phyloP scores from a whole-genome alignment of 1,284 basidiomycete genomes.

The Fomitopsis pinicola region DNA sequence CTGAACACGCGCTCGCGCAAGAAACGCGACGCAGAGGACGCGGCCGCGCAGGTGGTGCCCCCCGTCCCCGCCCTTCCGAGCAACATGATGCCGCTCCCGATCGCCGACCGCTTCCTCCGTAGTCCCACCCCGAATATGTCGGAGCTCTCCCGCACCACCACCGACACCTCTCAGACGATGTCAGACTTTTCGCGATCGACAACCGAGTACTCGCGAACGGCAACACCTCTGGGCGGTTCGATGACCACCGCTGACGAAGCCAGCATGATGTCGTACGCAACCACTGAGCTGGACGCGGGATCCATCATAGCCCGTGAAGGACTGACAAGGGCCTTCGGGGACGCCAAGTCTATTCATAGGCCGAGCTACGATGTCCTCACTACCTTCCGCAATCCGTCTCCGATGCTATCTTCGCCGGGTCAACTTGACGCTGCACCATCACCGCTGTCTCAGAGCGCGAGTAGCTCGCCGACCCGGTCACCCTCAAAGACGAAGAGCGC shows the following conservation, averaged over 20 bases:
- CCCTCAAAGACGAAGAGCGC: slow-evolving; percentile 15
- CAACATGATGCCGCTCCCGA: slow-evolving; percentile 36
- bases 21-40: slow-evolving; percentile 20
- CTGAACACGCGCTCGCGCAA: slow-evolving; percentile 28
- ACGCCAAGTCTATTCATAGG: slow-evolving; percentile 26
- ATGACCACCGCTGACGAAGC: neutral
- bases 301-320: slow-evolving; percentile 12
- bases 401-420: slow-evolving; percentile 7
- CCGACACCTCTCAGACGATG: neutral
- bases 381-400: slow-evolving; percentile 18
- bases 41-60: slow-evolving; percentile 27
- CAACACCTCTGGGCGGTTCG: slow-evolving; percentile 16
- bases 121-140: slow-evolving; percentile 13
- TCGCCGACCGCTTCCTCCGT: slow-evolving; percentile 47
- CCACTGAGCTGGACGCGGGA: slow-evolving; percentile 10
- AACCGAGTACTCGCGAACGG: slow-evolving; percentile 13
- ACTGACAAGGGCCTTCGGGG: slow-evolving; percentile 24
- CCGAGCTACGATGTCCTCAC: slow-evolving; percentile 27
- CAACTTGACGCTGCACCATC: neutral
- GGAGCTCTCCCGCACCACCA: neutral
- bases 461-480: slow-evolving; percentile 7
- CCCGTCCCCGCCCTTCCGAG: slow-evolving; percentile 29
- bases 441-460: neutral
- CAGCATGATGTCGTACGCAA: slow-evolving; percentile 3
- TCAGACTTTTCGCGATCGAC: neutral